Conservation (phyloP, 345 rosid genomes). For the Sonneratia alba region DNA sequence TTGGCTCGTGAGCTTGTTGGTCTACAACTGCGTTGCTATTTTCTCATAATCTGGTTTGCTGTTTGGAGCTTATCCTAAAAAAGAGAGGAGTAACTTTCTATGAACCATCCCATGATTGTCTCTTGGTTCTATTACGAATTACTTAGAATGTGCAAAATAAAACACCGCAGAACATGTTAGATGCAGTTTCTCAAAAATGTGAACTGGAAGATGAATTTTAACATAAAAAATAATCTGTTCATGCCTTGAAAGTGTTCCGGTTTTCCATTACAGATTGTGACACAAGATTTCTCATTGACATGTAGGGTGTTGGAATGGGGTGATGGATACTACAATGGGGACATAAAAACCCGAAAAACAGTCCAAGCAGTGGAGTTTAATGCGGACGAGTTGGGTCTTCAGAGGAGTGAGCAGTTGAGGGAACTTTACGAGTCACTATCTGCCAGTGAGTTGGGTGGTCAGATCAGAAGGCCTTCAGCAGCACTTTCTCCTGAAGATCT, state of each 20-base stretch:
- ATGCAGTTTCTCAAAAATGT: not conserved
- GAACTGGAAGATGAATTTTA: not conserved
- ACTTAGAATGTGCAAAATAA: not conserved
- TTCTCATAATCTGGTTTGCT: not conserved
- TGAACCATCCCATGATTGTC: not conserved
- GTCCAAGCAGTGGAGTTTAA: slow-evolving; percentile 33
- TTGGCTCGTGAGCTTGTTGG: not conserved
- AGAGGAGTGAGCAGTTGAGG: slow-evolving; percentile 38
- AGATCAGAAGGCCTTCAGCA: slow-evolving; percentile 31
- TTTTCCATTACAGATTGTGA: not conserved
- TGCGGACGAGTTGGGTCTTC: slow-evolving; percentile 24
- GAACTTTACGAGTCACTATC: slow-evolving; percentile 34
- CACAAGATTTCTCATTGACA: not conserved
- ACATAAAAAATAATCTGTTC: not conserved
- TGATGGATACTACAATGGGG: slow-evolving; percentile 48
- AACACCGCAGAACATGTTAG: not conserved
- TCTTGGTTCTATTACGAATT: not conserved
- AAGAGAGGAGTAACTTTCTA: not conserved
- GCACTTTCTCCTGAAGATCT: slow-evolving; percentile 48
- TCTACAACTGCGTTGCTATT: not conserved
- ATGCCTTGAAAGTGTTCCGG: not conserved
- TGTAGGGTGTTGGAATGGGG: slow-evolving; percentile 38
- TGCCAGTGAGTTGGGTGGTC: slow-evolving; percentile 27
- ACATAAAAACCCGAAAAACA: slow-evolving; percentile 42
- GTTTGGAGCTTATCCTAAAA: not conserved